Percentiles rank a stretch among this genome's conserved stretches.
phyloP scores from a whole-genome alignment of 2,329 filamentous ascomycete species.

The Pseudocercospora fijiensis region DNA sequence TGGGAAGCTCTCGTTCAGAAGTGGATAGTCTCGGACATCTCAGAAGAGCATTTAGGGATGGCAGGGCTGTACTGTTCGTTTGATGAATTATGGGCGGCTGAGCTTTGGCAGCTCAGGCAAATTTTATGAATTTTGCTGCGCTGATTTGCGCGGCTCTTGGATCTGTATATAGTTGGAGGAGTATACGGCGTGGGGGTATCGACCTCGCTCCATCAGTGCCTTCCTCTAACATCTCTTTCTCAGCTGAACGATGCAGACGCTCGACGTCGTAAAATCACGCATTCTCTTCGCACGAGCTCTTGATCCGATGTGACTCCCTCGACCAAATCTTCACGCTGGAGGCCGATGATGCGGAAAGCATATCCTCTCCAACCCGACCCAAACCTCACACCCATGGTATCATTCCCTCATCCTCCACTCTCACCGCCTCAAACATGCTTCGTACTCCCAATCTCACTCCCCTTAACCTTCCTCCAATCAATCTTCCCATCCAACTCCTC shows the following conservation, averaged over 20 bases:
- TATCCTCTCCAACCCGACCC: too few relatives aligned
- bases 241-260: not conserved
- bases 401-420: not conserved
- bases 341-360: too few relatives aligned
- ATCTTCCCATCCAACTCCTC: conserved; percentile 86
- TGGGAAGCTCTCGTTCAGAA: not conserved
- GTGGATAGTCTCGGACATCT: not conserved
- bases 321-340: too few relatives aligned
- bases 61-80: not conserved
- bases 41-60: not conserved
- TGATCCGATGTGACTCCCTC: too few relatives aligned
- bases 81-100: not conserved
- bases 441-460: conserved; percentile 76
- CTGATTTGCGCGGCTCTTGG: not conserved
- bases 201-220: not conserved
- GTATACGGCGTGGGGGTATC: not conserved
- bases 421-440: conserved; percentile 50
- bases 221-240: not conserved
- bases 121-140: not conserved
- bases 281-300: too few relatives aligned
- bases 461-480: conserved; percentile 88
- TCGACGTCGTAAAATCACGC: not conserved
- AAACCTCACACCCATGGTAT: not conserved
- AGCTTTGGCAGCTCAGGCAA: not conserved
- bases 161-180: not conserved